Evolutionary conservation across 805 yeast genomes (phyloP), one percentile per base, ranked within the genome.

Genomic region (Jamesozyma rosinii): DNA sequence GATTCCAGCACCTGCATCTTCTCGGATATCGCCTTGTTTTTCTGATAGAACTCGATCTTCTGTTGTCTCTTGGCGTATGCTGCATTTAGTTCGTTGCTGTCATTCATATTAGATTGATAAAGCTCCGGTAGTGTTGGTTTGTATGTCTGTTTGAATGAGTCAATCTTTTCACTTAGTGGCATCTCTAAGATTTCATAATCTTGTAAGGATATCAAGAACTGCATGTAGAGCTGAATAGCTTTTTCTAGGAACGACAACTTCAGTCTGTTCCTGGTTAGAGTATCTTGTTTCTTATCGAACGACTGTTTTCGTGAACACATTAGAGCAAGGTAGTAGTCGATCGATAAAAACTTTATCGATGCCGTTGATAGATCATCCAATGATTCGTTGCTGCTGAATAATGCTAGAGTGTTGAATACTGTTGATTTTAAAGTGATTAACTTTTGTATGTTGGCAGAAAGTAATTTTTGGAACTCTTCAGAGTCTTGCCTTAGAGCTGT

Each of bases 361-460:
- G 65, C 58, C 0, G 94, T 81, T 33, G 74, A 68, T 10, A 88
- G 54, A 52, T 88, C 97, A 0, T 78, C 83, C 2, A 83, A 45
- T 0, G 70, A 55, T 57, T 88, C 96, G 58, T 86, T 86, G 11
- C 65, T 63, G 52, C 90, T 82, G 64, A 84, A 87, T 20, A 87
- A 58, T 2, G 77, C 69, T 15, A 79, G 61, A n/a, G 65, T 63
- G 11, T 68, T 64, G 32, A 49, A 49, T 1, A 81, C 67, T 11
- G 67, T 57, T 1, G 51, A 47, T 47, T 73, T 68, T 29, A 82
- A 58, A n/a, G 65, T 52, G n/a, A 67, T 51, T 51, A 79, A 67
- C 40, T 67, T 64, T 21, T 66, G 62, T 19, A 77, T 66, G 4
- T 68, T 51, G 1, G 49, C 46, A 1, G 52, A 47, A n/a, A 79